These are phyloP conservation scores for Prunus fruticosa DNA, from an alignment of 306 rosid species.

Conservation along the genomic window DNA sequence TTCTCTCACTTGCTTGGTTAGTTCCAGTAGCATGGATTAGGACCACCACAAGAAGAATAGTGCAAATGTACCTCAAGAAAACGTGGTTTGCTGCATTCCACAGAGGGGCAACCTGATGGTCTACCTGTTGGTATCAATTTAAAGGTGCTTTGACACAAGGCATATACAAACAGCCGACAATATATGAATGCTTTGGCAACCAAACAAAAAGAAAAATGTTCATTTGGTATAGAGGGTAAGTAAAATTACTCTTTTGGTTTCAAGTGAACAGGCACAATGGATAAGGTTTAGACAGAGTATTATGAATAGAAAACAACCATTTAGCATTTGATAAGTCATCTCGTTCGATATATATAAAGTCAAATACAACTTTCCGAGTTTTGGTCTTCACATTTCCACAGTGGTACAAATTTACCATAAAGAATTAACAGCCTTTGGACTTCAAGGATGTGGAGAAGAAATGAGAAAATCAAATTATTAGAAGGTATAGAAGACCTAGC, in stretches of 20 bases:
- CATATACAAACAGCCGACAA: constrained; percentile 1
- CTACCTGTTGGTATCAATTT: not conserved
- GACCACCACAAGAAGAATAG: not conserved
- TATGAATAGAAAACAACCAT: not conserved
- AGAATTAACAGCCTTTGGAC: no score
- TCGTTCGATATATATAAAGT: not conserved
- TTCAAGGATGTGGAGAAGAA: not conserved
- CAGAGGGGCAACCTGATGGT: not conserved
- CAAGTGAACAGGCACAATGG: not conserved
- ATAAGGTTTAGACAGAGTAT: not conserved
- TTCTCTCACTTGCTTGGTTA: not conserved
- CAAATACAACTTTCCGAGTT: not conserved
- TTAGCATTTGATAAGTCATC: not conserved
- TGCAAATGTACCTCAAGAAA: not conserved
- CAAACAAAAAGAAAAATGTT: not conserved
- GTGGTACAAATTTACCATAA: not conserved
- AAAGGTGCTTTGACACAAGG: not conserved
- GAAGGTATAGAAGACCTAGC: not conserved
- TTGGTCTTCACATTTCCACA: not conserved
- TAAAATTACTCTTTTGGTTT: not conserved
- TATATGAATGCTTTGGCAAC: not conserved
- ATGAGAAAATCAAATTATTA: not conserved
- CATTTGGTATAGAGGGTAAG: not conserved
- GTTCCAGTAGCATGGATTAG: not conserved
- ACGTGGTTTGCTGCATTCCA: constrained; percentile 7